Evolutionary conservation across 129 eudicot genomes (phyloP).

Genomic region (Saussurea involucrata): DNA sequence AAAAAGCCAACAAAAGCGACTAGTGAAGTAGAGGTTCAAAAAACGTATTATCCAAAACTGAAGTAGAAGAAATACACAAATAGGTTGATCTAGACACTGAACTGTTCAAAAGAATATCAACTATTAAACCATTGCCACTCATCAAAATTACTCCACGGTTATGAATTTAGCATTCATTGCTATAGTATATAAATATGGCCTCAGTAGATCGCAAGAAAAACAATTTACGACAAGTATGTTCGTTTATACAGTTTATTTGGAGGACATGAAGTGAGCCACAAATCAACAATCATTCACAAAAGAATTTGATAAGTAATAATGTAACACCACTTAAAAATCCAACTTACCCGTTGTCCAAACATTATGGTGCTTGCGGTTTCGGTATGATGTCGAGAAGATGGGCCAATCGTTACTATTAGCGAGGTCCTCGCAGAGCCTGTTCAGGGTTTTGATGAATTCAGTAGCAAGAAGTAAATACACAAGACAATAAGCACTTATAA

Average conservation of each 20-base stretch:
- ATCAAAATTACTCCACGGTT: background rate
- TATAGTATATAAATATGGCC: background rate
- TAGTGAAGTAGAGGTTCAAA: background rate
- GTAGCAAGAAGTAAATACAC: slow-evolving; percentile 12
- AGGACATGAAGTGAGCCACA: background rate
- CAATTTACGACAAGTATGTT: background rate
- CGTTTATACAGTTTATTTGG: background rate
- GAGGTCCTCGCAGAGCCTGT: slow-evolving; percentile 97
- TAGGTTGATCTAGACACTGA: background rate
- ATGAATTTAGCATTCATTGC: background rate
- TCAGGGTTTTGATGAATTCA: slow-evolving; percentile 21
- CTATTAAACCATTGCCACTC: background rate
- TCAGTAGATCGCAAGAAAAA: background rate
- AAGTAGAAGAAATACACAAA: background rate
- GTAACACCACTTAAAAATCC: slow-evolving; percentile 8
- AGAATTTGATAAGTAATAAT: background rate
- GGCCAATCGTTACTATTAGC: slow-evolving; percentile 82
- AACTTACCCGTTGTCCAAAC: slow-evolving; percentile 94
- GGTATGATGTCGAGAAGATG: slow-evolving; percentile 82
- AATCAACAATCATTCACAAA: background rate
- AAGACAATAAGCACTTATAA: background rate
- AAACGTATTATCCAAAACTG: background rate
- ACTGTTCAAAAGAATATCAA: background rate
- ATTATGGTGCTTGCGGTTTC: slow-evolving; percentile 92
- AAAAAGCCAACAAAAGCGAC: background rate